Base-by-base conservation (phyloP, 2,329 filamentous ascomycete genomes). In the Claviceps capensis region DNA sequence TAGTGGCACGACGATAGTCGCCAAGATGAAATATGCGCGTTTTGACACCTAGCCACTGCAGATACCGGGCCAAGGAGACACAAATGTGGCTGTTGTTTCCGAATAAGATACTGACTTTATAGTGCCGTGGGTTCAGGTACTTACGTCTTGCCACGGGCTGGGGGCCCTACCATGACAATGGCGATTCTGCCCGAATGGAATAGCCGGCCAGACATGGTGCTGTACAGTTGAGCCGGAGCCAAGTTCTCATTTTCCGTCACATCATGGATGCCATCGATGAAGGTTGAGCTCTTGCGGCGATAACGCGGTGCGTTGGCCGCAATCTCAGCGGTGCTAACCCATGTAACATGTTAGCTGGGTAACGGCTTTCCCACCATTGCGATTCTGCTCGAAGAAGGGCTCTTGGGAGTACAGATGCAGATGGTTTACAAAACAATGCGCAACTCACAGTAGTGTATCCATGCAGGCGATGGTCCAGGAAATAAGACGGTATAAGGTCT, bases 121-220 rank as follows among this genome's bases (percentile, higher is more conserved):
- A 34, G 30, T 11, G 30, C 30, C 16, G 23, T 14, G 11, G 17
- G 47, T 44, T n/a, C 43, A 47, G 4, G 16, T 43, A 72, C 83
- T 66, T 69, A 88, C 78, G 93, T 98, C 72, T 98, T 98, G 55
- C 93, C 93, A 62, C 93, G 83, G 41, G 93, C 93, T 43, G 93
- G 93, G 34, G 96, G 79, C 23, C 93, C 93, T 59, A 97, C 93
- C 66, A 95, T 96, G 58, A 93, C 91, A 61, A 98, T 97, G 47
- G 91, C 91, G 65, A 98, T 98, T 53, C 91, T 83, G 47, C 93
- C 93, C 22, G 93, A 96, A 69, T 98, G 93, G 67, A 98, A 98
- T 34, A 98, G 81, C 43, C 93, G 82, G 48, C 93, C 93, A 47
- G 91, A 97, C 78, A 97, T 95, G 50, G 93, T 98, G 67, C 89